phyloP scores from a whole-genome alignment of 148 eudicot species.

The Cornus florida region DNA sequence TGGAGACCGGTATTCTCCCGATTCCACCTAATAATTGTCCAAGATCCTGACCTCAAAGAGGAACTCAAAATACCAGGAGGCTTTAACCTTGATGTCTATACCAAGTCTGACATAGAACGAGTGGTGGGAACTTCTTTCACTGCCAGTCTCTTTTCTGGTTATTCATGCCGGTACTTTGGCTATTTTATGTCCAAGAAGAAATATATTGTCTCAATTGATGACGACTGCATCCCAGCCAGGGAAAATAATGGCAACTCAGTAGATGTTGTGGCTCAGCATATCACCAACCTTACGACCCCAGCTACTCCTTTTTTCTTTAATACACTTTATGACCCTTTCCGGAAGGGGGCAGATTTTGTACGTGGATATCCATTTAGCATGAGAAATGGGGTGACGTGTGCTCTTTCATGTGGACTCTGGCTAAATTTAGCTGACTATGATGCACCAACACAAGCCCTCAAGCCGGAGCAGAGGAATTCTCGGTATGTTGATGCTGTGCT shows the following conservation, averaged over 20 bases:
- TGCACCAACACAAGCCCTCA: slow-evolving; percentile 95
- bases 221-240: slow-evolving; percentile 84
- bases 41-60: slow-evolving; percentile 76
- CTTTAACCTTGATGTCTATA: slow-evolving; percentile 54
- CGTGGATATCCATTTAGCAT: slow-evolving; percentile 96
- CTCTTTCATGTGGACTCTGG: slow-evolving; percentile 89
- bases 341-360: slow-evolving; percentile 87
- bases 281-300: slow-evolving; percentile 75
- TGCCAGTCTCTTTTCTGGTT: slow-evolving; percentile 70
- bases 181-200: slow-evolving; percentile 80
- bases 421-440: slow-evolving; percentile 90
- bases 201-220: slow-evolving; percentile 79
- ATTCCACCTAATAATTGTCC: slow-evolving; percentile 76
- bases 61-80: slow-evolving; percentile 77
- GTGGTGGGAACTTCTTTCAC: slow-evolving; percentile 46
- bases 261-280: slow-evolving; percentile 74
- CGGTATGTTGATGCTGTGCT: slow-evolving; percentile 89
- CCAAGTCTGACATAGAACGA: slow-evolving; percentile 66
- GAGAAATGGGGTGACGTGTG: slow-evolving; percentile 75
- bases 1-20: slow-evolving; percentile 77
- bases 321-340: slow-evolving; percentile 85
- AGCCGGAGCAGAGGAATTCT: slow-evolving; percentile 61
- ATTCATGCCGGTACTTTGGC: slow-evolving; percentile 93
- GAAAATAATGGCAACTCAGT: slow-evolving; percentile 57
- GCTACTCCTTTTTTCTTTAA: slow-evolving; percentile 97